Conservation (phyloP, 495 filamentous ascomycete species). For the Hypoxylon subgilvum region DNA sequence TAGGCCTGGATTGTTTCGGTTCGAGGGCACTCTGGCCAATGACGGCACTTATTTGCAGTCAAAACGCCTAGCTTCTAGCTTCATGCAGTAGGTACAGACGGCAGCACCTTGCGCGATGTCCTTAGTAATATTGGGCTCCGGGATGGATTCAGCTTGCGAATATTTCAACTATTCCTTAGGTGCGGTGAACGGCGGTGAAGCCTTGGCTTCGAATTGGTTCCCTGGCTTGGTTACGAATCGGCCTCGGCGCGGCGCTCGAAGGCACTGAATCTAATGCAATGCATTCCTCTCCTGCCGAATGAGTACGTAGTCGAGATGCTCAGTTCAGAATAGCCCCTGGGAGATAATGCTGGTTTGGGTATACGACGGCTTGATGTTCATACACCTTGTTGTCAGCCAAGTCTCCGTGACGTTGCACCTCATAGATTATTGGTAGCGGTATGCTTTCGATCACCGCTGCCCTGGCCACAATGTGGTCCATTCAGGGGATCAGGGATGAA, state of each 20-base stretch:
- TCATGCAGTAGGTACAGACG: not conserved
- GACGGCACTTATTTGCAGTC: not conserved
- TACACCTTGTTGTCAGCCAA: slow-evolving; percentile 13
- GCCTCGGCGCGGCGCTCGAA: slow-evolving; percentile 13
- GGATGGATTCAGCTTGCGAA: not conserved
- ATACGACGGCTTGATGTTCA: slow-evolving; percentile 2
- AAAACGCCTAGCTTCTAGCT: not conserved
- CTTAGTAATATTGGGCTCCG: slow-evolving; percentile 13
- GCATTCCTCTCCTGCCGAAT: slow-evolving; percentile 22
- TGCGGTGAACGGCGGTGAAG: slow-evolving; percentile 32
- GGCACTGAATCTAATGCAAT: slow-evolving; percentile 23
- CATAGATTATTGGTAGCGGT: slow-evolving; percentile 8
- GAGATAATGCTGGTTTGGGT: not conserved
- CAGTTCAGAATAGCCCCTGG: slow-evolving; percentile 7
- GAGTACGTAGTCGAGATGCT: slow-evolving; percentile 10
- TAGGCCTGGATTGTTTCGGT: slow-evolving; percentile 28
- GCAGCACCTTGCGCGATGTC: not conserved
- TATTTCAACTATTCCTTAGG: not conserved
- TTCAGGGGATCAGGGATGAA: slow-evolving; percentile 30
- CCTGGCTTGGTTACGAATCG: slow-evolving; percentile 2
- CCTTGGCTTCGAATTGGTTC: slow-evolving; percentile 13
- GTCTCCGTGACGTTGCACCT: slow-evolving; percentile 22
- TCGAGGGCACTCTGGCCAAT: slow-evolving; percentile 21
- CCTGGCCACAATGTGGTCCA: slow-evolving; percentile 9
- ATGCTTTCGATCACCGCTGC: slow-evolving; percentile 7